phyloP scores from a whole-genome alignment of 331 rosid species.

The Malus hybrid region DNA sequence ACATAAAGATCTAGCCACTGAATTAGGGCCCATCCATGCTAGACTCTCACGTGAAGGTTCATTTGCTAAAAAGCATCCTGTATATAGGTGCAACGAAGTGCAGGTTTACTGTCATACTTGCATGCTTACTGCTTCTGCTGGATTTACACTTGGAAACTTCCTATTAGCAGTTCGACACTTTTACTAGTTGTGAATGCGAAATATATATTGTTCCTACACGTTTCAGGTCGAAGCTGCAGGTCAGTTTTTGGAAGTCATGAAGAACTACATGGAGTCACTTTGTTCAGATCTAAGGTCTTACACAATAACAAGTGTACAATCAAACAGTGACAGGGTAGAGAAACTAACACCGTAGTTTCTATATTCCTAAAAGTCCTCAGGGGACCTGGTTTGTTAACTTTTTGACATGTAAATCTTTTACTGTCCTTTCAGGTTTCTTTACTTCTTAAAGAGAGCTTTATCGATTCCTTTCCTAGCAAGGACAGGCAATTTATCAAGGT shows the following conservation, averaged over 20 bases:
- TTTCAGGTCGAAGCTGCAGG: conserved; percentile 56
- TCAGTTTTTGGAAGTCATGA: conserved; percentile 56
- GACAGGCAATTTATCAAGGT: conserved; percentile 86
- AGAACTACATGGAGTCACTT: conserved; percentile 73
- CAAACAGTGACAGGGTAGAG: conserved; percentile 75
- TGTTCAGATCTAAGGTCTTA: conserved; percentile 70
- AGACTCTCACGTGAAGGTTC: conserved; percentile 46
- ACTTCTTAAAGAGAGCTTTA: conserved; percentile 87
- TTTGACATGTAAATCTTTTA: background rate
- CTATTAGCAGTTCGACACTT: no score
- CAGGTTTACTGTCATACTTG: conserved; percentile 53
- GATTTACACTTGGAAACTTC: background rate
- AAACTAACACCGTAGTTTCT: conserved; percentile 5
- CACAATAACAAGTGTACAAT: conserved; percentile 81
- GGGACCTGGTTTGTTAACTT: conserved; percentile 14
- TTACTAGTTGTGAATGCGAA: background rate
- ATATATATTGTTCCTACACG: background rate
- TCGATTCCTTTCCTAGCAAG: conserved; percentile 72
- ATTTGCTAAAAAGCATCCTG: conserved; percentile 66
- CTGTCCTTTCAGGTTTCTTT: conserved; percentile 62
- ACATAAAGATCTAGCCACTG: conserved; percentile 54
- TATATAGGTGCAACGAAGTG: conserved; percentile 75
- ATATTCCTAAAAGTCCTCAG: conserved; percentile 7
- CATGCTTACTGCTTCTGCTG: conserved; percentile 9
- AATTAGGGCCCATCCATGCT: conserved; percentile 63